Evolutionary conservation across 345 rosid species (phyloP), one percentile per base, ranked within the genome.

Genomic region (Barbarea vulgaris): DNA sequence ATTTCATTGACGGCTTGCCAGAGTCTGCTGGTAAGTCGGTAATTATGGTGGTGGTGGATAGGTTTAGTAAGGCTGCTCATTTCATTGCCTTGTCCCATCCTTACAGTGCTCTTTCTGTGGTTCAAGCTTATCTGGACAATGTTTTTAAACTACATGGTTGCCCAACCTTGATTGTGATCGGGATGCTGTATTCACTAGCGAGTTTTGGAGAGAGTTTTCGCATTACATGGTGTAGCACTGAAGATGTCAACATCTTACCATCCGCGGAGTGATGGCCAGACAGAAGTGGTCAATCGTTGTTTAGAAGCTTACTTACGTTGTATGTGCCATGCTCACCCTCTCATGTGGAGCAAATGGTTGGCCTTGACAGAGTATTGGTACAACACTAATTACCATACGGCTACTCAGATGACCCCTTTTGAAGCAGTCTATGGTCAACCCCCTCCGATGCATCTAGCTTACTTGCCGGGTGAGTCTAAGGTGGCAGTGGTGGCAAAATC

Each of bases 401-500:
- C 52, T 0, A 25, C 7, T 0, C 19, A 48, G 0, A 11, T 41
- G 1, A 34, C 44, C 0, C 55, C 53, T 0, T 64, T 12, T 11
- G 64, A 73, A 1, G 34, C 14, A 1, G 64, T 64, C 0, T 73
- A 52, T 15, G 71, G 70, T 0, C 34, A 10, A 0, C 14, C 39
- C 0, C 76, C 76, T 0, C 76, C 53, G 0, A 4, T 12, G 0
- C 25, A 50, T 2, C 0, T 64, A 0, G 15, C 63, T 0, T 73
- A 73, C 9, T 0, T 64, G 0, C 52, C 22, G 0, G 54, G 70
- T 0, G 59, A 50, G 4, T 1, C 19, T 2, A 28, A 42, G 0
- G 70, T 63, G 0, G 17, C 21, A 2, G 44, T 30, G 1, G 52
- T 62, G 1, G 62, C 65, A n/a, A 11, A n/a, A 1, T 9, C 3